These are phyloP conservation scores for Tolypocladium nubicola DNA, from an alignment of 2,329 filamentous ascomycete species.

Conservation along the genomic window DNA sequence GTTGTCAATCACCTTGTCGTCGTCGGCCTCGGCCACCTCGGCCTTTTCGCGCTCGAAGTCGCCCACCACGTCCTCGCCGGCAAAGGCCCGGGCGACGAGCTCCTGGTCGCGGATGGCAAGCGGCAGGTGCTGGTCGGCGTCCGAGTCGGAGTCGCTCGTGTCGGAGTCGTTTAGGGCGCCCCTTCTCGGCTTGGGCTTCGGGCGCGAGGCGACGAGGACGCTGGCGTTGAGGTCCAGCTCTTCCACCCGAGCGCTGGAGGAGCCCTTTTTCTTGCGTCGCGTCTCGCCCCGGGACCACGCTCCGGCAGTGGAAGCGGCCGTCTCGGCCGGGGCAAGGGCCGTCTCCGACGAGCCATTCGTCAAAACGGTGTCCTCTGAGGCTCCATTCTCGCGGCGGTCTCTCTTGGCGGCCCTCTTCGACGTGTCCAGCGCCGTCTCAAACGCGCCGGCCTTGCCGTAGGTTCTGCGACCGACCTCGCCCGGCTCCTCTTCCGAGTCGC, in stretches of 20 bases:
- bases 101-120: slow-evolving; percentile 50
- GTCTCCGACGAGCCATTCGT: neutral
- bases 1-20: slow-evolving; percentile 70
- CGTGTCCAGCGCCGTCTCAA: slow-evolving; percentile 18
- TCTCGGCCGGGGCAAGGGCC: slow-evolving; percentile 6
- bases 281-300: slow-evolving; percentile 31
- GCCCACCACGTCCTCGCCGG: slow-evolving; percentile 72
- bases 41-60: slow-evolving; percentile 77
- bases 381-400: slow-evolving; percentile 14
- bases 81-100: slow-evolving; percentile 75
- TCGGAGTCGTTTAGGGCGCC: slow-evolving; percentile 17
- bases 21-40: slow-evolving; percentile 61
- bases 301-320: slow-evolving; percentile 19
- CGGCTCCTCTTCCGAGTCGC: slow-evolving; percentile 40
- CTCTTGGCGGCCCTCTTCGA: slow-evolving; percentile 18
- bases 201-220: slow-evolving; percentile 18
- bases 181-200: slow-evolving; percentile 18
- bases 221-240: slow-evolving; percentile 31
- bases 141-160: slow-evolving; percentile 27
- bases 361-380: neutral
- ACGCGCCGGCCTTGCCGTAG: slow-evolving; percentile 43
- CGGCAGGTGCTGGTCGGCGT: slow-evolving; percentile 40
- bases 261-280: slow-evolving; percentile 28
- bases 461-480: slow-evolving; percentile 57
- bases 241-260: slow-evolving; percentile 15